Percentiles rank a stretch among this genome's conserved stretches.
Evolutionary conservation across 148 eudicot species (phyloP).

Genomic region (Camellia lanceoleosa): DNA sequence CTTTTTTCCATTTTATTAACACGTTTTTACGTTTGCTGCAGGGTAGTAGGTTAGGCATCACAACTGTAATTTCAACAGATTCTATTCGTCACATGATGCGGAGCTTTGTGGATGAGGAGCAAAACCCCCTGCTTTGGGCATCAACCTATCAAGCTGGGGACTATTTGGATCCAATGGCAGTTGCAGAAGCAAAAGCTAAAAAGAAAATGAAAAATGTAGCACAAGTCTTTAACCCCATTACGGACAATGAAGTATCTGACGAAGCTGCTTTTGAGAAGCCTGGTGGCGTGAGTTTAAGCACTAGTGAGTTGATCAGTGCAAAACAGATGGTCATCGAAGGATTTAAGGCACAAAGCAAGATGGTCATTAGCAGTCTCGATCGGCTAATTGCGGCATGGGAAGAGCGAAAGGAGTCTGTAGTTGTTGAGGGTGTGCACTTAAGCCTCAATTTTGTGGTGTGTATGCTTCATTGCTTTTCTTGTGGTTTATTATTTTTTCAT

Average conservation of each 20-base stretch:
- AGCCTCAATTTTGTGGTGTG: constrained; percentile 97
- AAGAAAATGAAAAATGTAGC: constrained; percentile 69
- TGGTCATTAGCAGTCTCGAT: constrained; percentile 97
- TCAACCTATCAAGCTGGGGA: constrained; percentile 99
- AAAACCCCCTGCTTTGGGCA: constrained; percentile 93
- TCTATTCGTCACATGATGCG: constrained; percentile 99
- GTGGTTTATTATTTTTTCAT: no score
- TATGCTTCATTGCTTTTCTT: background rate
- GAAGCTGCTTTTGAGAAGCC: constrained; percentile 36
- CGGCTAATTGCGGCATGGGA: constrained; percentile 91
- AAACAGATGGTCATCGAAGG: constrained; percentile 96
- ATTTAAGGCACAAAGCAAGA: constrained; percentile 98
- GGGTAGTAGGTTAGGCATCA: constrained; percentile 94
- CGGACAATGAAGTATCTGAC: constrained; percentile 37
- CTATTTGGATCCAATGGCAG: constrained; percentile 79
- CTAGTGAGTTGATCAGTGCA: constrained; percentile 54
- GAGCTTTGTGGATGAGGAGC: constrained; percentile 90
- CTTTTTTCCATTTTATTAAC: background rate
- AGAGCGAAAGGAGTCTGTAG: constrained; percentile 93
- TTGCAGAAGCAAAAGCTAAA: constrained; percentile 85
- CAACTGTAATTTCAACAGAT: constrained; percentile 93
- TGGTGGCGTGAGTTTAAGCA: constrained; percentile 29
- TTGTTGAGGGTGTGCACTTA: constrained; percentile 96
- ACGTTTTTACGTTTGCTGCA: constrained; percentile 23
- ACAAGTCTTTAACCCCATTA: constrained; percentile 29